Evolutionary conservation across 805 yeast species (phyloP).

Genomic region (Metschnikowia similis): DNA sequence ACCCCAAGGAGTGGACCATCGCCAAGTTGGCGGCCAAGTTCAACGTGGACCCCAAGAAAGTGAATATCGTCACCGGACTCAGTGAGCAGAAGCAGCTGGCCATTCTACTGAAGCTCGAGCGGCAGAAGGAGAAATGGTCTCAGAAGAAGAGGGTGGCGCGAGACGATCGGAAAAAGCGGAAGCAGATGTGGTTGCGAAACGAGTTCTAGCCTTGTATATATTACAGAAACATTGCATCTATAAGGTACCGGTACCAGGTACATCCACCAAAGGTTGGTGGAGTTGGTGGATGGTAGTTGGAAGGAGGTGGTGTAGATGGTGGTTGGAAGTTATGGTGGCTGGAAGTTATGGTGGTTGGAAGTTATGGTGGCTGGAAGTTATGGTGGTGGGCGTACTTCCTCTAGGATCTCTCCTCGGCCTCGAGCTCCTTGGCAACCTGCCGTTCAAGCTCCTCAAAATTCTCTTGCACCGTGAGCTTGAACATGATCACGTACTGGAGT

Average conservation of each 20-base stretch:
- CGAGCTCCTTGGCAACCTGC: constrained; percentile 39
- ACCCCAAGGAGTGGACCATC: constrained; percentile 64
- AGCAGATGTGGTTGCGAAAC: constrained; percentile 59
- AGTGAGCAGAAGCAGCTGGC: constrained; percentile 37
- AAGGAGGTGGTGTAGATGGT: too few relatives aligned
- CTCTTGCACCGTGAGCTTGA: constrained; percentile 64
- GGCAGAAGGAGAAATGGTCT: constrained; percentile 48
- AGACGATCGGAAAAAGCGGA: constrained; percentile 55
- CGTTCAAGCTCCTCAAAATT: constrained; percentile 57
- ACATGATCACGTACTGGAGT: constrained; percentile 56
- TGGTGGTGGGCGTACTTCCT: too few relatives aligned
- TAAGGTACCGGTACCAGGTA: neutral
- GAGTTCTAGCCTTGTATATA: constrained; percentile 29
- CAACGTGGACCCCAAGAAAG: constrained; percentile 40
- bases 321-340: neutral
- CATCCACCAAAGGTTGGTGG: too few relatives aligned
- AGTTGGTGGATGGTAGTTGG: too few relatives aligned
- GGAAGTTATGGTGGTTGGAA: too few relatives aligned
- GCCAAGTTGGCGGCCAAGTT: constrained; percentile 58
- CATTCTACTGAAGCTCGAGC: constrained; percentile 44
- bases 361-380: too few relatives aligned
- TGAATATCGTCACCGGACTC: constrained; percentile 42
- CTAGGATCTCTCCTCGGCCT: constrained; percentile 6
- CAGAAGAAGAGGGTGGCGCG: constrained; percentile 46
- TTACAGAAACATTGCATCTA: constrained; percentile 1